Evolutionary conservation across 2,329 filamentous ascomycete species (phyloP).

Genomic region (Pseudogymnoascus sp.): DNA sequence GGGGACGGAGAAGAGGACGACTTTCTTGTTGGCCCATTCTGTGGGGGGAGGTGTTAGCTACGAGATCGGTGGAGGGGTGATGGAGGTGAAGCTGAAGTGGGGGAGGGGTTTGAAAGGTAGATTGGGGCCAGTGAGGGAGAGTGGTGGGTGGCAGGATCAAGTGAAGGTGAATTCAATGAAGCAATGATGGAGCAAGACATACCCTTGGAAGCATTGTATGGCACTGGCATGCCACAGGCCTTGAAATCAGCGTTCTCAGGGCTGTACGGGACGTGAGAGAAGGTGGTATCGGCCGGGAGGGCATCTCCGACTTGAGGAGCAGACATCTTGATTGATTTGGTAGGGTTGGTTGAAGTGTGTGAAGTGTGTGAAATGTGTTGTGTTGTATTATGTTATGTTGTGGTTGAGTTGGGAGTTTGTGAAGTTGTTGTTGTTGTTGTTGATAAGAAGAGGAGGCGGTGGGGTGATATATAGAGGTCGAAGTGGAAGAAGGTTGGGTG

Average conservation of each 20-base stretch:
- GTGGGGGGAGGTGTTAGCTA: conserved; percentile 5
- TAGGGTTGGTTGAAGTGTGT: neutral
- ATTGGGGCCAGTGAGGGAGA: neutral
- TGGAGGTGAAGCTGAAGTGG: neutral
- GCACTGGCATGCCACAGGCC: conserved; percentile 67
- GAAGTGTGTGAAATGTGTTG: neutral
- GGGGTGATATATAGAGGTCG: neutral
- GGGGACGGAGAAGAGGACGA: conserved; percentile 60
- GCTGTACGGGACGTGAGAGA: conserved; percentile 75
- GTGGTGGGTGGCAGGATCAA: neutral
- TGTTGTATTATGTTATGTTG: neutral
- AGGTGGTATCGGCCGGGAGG: conserved; percentile 73
- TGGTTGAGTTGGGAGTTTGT: conserved; percentile 20
- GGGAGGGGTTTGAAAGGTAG: neutral
- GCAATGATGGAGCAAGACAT: conserved; percentile 18
- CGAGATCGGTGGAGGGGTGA: neutral
- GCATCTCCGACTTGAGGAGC: conserved; percentile 67
- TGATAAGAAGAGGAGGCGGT: neutral
- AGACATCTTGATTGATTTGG: conserved; percentile 40
- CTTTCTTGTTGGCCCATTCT: conserved; percentile 62
- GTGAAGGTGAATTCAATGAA: neutral
- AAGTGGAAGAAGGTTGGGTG: neutral
- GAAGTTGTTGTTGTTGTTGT: conserved; percentile 12
- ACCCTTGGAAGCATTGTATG: conserved; percentile 73
- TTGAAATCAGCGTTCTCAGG: conserved; percentile 60